Percentiles rank a stretch among this genome's conserved stretches.
Evolutionary conservation across 495 filamentous ascomycete genomes (phyloP).

Genomic region (Aspergillus incahuasiensis): DNA sequence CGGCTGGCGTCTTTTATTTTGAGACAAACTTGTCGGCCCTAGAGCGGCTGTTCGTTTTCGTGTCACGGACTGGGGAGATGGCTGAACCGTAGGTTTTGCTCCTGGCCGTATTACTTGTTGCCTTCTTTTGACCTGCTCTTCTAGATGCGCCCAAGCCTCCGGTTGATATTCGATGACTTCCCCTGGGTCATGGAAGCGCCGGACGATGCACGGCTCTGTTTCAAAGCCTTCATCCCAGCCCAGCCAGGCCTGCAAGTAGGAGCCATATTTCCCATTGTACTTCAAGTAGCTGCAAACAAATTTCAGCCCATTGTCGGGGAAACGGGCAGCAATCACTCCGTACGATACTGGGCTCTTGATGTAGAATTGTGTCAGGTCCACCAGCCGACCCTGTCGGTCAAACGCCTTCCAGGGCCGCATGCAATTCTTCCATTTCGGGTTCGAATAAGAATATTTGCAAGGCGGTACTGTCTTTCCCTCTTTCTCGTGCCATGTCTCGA

Average conservation of each 20-base stretch:
- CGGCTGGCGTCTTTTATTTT: neutral
- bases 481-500: constrained; percentile 12
- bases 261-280: neutral
- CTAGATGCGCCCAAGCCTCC: neutral
- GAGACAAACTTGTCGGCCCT: neutral
- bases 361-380: constrained; percentile 8
- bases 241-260: constrained; percentile 4
- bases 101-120: neutral
- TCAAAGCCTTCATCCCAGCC: neutral
- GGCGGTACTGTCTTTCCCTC: constrained; percentile 10
- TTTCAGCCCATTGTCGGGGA: constrained; percentile 6
- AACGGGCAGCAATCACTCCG: constrained; percentile 7
- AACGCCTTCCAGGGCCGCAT: constrained; percentile 9
- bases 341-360: neutral
- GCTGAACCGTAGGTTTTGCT: neutral
- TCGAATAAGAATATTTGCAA: neutral
- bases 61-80: neutral
- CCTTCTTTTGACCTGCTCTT: neutral
- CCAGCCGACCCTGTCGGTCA: constrained; percentile 13
- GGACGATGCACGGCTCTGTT: neutral
- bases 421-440: neutral
- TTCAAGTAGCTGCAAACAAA: constrained; percentile 13
- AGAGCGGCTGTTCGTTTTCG: neutral
- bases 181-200: neutral
- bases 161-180: constrained; percentile 2